Evolutionary conservation across 2,329 filamentous ascomycete genomes (phyloP), one percentile per base, ranked within the genome.

Genomic region (Penicillium sp.): DNA sequence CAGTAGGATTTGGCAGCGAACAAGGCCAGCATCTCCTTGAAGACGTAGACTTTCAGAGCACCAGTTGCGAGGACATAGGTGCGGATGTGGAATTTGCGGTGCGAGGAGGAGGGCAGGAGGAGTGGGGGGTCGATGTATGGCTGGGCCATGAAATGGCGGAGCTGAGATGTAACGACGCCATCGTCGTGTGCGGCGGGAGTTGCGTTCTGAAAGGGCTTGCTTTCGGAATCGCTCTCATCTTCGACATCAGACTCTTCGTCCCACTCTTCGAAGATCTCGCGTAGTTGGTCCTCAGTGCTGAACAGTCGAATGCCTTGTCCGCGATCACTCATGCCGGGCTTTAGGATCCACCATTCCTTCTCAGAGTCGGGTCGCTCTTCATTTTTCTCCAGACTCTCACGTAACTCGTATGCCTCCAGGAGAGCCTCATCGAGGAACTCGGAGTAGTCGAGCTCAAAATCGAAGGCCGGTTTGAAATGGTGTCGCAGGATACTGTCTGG

Each of bases 401-500:
- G 83, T 53, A 99, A 77, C 70, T 98, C 95, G 73, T 89, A 98
- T 0, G 90, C 90, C 74, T 99, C 95, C 2, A 96, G 82, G 7
- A 99, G 80, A 0, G 95, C 91, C 68, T 99, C 95, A 64, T 98
- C 95, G 14, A 99, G 79, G 70, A 98, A 99, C 78, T 99, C 95
- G 1, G 93, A 92, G 72, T 95, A 99, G 75, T 99, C 95, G 7
- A 99, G 83, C 76, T 99, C 95, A 66, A 99, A 96, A 43, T 91
- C 87, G 63, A 96, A 91, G 44, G 87, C 87, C 2, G 88, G 85
- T 73, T 91, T 90, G 55, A 96, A 86, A 69, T 95, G 89, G 1
- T 79, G 78, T 58, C 79, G 82, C 13, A 99, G 81, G 5, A 88
- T 75, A 10, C 88, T 91, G 0, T 82, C 76, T 0, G 94, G 92